phyloP scores from a whole-genome alignment of 495 filamentous ascomycete species.

The Xylaria nigripes region DNA sequence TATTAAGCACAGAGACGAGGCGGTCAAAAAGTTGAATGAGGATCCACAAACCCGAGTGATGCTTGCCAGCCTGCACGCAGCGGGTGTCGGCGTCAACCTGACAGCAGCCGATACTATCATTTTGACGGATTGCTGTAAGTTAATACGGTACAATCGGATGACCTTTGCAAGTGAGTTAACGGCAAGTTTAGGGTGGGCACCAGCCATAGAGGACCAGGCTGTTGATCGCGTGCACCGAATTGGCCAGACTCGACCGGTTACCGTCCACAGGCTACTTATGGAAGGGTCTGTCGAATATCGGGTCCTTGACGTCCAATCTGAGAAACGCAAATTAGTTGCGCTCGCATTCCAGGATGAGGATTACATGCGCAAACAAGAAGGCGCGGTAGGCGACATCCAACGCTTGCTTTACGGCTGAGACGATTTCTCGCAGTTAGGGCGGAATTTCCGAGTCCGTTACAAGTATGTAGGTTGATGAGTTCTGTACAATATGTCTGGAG shows the following conservation, averaged over 20 bases:
- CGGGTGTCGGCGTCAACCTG: slow-evolving; percentile 82
- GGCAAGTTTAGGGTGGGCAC: slow-evolving; percentile 63
- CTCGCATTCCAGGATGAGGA: slow-evolving; percentile 62
- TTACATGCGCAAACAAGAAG: slow-evolving; percentile 5
- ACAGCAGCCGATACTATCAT: slow-evolving; percentile 84
- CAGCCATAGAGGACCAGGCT: slow-evolving; percentile 89
- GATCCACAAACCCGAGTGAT: slow-evolving; percentile 68
- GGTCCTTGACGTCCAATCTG: slow-evolving; percentile 70
- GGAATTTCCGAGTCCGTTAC: neutral
- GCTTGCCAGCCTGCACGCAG: slow-evolving; percentile 74
- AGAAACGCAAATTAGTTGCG: slow-evolving; percentile 71
- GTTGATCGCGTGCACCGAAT: slow-evolving; percentile 85
- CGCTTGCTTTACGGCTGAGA: slow-evolving; percentile 6
- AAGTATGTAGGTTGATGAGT: neutral
- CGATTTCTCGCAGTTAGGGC: neutral
- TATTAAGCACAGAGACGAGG: slow-evolving; percentile 56
- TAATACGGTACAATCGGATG: neutral
- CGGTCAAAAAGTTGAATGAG: slow-evolving; percentile 55
- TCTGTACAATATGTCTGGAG: neutral
- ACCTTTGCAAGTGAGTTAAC: slow-evolving; percentile 7
- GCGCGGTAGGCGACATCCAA: slow-evolving; percentile 1
- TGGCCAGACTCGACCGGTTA: slow-evolving; percentile 70
- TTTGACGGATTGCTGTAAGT: slow-evolving; percentile 61
- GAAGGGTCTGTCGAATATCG: slow-evolving; percentile 79
- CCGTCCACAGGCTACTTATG: slow-evolving; percentile 76